phyloP scores from a whole-genome alignment of 352 stramenopile species.

The Paralagenidium karlingii region DNA sequence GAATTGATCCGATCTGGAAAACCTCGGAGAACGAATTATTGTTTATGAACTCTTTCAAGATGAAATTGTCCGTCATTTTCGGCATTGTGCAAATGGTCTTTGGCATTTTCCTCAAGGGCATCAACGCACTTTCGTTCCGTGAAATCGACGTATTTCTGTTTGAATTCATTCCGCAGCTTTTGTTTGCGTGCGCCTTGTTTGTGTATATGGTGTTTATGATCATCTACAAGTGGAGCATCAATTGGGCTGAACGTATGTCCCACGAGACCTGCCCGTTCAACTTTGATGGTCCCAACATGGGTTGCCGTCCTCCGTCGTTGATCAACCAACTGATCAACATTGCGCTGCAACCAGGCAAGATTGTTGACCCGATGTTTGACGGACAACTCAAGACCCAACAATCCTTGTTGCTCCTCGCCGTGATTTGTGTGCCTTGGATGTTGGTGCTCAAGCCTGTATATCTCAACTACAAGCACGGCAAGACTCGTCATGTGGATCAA shows the following conservation, averaged over 20 bases:
- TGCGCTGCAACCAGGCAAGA: constrained; percentile 85
- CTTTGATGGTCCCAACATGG: constrained; percentile 88
- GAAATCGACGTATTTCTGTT: constrained; percentile 94
- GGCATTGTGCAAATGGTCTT: constrained; percentile 98
- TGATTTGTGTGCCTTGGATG: constrained; percentile 94
- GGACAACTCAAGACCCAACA: constrained; percentile 85
- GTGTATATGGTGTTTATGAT: constrained; percentile 99
- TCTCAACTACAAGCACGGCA: constrained; percentile 48
- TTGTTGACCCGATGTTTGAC: constrained; percentile 93
- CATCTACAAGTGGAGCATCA: constrained; percentile 98
- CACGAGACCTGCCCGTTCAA: constrained; percentile 88
- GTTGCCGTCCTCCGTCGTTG: constrained; percentile 94
- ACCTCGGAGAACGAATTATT: constrained; percentile 95
- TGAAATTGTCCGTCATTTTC: constrained; percentile 99
- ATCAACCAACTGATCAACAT: constrained; percentile 99
- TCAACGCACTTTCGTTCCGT: constrained; percentile 95
- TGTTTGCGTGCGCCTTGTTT: constrained; percentile 96
- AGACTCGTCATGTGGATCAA: constrained; percentile 54
- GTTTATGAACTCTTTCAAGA: constrained; percentile 99
- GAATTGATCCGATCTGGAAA: constrained; percentile 97
- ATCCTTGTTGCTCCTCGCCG: constrained; percentile 88
- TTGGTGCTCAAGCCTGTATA: constrained; percentile 93
- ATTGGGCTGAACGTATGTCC: constrained; percentile 94
- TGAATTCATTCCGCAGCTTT: constrained; percentile 95
- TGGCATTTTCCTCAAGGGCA: constrained; percentile 92